A percentile compares a stretch with the other conserved stretches of the same genome.
Conservation (phyloP, 2,329 filamentous ascomycete species). For the Cladosporium sp. region DNA sequence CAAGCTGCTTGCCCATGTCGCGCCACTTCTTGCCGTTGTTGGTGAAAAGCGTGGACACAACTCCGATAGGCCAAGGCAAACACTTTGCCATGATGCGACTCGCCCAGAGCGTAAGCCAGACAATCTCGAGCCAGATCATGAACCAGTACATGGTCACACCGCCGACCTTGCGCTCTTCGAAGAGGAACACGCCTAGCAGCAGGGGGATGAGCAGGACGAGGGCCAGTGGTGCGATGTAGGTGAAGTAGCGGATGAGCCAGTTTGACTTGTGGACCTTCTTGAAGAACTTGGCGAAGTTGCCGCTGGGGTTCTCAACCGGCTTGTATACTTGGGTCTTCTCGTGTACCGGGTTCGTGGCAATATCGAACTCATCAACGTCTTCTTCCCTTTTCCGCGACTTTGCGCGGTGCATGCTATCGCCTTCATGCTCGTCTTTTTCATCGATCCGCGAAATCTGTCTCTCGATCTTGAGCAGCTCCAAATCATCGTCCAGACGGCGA, state of each 20-base stretch:
- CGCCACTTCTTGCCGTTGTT: slow-evolving; percentile 92
- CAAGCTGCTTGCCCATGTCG: slow-evolving; percentile 81
- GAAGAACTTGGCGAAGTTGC: slow-evolving; percentile 62
- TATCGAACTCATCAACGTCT: slow-evolving; percentile 65
- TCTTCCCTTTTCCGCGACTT: slow-evolving; percentile 55
- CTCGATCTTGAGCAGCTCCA: slow-evolving; percentile 65
- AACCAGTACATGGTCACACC: slow-evolving; percentile 86
- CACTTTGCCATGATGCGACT: slow-evolving; percentile 64
- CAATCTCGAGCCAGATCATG: slow-evolving; percentile 88
- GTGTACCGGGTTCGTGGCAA: slow-evolving; percentile 67
- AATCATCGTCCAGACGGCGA: slow-evolving; percentile 63
- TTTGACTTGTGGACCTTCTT: slow-evolving; percentile 66
- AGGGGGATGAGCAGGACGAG: slow-evolving; percentile 67
- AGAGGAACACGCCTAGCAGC: slow-evolving; percentile 63
- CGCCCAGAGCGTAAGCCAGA: slow-evolving; percentile 90
- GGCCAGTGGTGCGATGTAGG: slow-evolving; percentile 68
- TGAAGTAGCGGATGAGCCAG: slow-evolving; percentile 67
- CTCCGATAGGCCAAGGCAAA: slow-evolving; percentile 61
- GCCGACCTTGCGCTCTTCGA: slow-evolving; percentile 59
- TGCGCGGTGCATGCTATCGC: slow-evolving; percentile 51
- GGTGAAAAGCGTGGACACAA: slow-evolving; percentile 73
- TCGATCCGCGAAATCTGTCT: slow-evolving; percentile 53
- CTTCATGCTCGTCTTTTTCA: slow-evolving; percentile 38
- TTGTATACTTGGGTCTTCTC: slow-evolving; percentile 66
- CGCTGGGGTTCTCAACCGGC: slow-evolving; percentile 63